Evolutionary conservation across 306 rosid genomes (phyloP).

Genomic region (Albizia julibrissin): DNA sequence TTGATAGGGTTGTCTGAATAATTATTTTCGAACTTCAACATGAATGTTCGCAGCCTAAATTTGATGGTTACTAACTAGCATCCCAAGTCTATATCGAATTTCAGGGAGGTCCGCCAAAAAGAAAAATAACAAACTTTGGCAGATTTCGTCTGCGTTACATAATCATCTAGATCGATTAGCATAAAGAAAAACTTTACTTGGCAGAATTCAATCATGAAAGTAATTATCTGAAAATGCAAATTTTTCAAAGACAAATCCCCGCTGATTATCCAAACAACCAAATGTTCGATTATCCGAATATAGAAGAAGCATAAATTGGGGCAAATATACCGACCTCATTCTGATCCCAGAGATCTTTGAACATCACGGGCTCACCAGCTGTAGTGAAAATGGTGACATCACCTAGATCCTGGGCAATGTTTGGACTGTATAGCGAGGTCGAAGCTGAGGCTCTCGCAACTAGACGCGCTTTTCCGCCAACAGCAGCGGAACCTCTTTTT

Average conservation of each 20-base stretch:
- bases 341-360: conserved; percentile 78
- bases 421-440: conserved; percentile 38
- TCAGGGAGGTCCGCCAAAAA: not conserved
- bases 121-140: not conserved
- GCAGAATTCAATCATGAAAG: not conserved
- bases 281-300: not conserved
- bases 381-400: conserved; percentile 65
- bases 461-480: conserved; percentile 27
- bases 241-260: not conserved
- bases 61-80: not conserved
- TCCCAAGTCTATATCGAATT: not conserved
- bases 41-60: not conserved
- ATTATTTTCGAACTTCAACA: not conserved
- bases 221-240: not conserved
- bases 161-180: not conserved
- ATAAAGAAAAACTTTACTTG: not conserved
- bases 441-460: conserved; percentile 59
- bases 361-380: conserved; percentile 61
- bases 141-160: not conserved
- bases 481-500: not conserved
- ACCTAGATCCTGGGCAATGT: conserved; percentile 48
- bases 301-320: not conserved
- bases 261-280: not conserved
- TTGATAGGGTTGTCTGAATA: not conserved
- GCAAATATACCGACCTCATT: conserved; percentile 43